These are phyloP conservation scores for Hemisphaericaspora lyxosophila DNA, from an alignment of 1,139 yeast species.

Conservation along the genomic window DNA sequence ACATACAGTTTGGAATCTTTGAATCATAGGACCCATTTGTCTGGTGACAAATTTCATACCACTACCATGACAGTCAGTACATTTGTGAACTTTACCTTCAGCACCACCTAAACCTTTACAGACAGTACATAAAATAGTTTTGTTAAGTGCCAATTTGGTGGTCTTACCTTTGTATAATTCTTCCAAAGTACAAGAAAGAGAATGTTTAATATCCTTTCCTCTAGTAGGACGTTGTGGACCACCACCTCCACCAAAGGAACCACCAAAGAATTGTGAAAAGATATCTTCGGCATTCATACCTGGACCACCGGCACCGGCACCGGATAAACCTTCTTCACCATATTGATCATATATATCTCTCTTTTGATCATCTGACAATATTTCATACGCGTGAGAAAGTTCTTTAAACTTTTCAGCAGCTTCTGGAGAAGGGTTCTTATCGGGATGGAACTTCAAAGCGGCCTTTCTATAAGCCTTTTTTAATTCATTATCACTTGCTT, in stretches of 20 bases:
- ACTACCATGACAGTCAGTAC: slow-evolving; percentile 82
- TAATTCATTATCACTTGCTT: slow-evolving; percentile 79
- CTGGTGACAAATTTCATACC: slow-evolving; percentile 93
- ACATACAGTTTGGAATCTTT: slow-evolving; percentile 95
- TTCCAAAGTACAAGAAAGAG: slow-evolving; percentile 81
- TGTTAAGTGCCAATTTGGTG: slow-evolving; percentile 89
- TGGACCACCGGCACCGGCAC: slow-evolving; percentile 66
- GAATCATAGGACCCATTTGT: slow-evolving; percentile 99
- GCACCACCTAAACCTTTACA: slow-evolving; percentile 98
- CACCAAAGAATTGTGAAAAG: slow-evolving; percentile 90
- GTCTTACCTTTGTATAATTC: slow-evolving; percentile 95
- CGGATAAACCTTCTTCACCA: slow-evolving; percentile 89
- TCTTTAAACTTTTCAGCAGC: slow-evolving; percentile 97
- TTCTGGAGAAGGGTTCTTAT: slow-evolving; percentile 73
- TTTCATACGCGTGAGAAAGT: slow-evolving; percentile 86
- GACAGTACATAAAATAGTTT: slow-evolving; percentile 80
- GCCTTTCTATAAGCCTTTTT: slow-evolving; percentile 94
- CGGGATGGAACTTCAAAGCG: slow-evolving; percentile 94
- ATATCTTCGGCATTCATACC: slow-evolving; percentile 80
- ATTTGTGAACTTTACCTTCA: slow-evolving; percentile 83
- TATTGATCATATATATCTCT: slow-evolving; percentile 85
- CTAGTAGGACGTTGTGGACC: slow-evolving; percentile 83
- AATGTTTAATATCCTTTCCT: slow-evolving; percentile 90
- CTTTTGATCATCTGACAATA: slow-evolving; percentile 82
- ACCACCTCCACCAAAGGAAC: slow-evolving; percentile 58